Base-by-base conservation (phyloP, 352 stramenopile genomes). In the Globisporangium alternatum region DNA sequence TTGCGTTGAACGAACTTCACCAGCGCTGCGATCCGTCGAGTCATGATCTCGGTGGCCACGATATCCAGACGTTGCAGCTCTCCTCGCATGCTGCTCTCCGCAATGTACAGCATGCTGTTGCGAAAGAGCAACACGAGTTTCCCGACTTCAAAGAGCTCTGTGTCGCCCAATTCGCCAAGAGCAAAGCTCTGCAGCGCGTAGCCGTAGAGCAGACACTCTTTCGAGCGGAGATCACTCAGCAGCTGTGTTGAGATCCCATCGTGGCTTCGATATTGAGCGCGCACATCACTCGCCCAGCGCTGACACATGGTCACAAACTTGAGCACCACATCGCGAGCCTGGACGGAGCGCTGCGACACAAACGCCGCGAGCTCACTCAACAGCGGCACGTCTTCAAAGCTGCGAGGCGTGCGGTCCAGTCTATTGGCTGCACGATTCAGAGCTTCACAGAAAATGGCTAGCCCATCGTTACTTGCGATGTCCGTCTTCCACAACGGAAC, bases 41-140 rank as follows among this genome's bases (percentile, higher is more conserved):
- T 47, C 78, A 86, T 83, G 47, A 81, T 61, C 25, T 78, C 63
- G 2, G 61, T 39, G 25, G 88, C 57, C 0, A 41, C 19, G 17
- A 17, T 31, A 15, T 59, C 43, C 8, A 67, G 21, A 3, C 19
- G 22, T 21, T 59, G 5, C 2, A 72, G n/a, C 12, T 15, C 17
- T 8, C 12, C 12, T 22, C 54, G 44, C 28, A 33, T 8, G 30
- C 6, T 22, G 21, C 35, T 60, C 21, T 37, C 54, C 10, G 6
- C 39, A 19, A 35, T n/a, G 30, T 66, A 70, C 0, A 52, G 47
- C 17, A 67, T 30, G 25, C 71, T 69, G 7, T 74, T 80, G 33
- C 72, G 64, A 41, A 86, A 88, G 0, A 77, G 45, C 19, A 90
- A 68, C 0, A 85, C 37, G 37, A 86, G 56, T 41, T 88, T 75